A percentile compares a stretch with the other conserved stretches of the same genome.
Conservation (phyloP, 2,329 filamentous ascomycete species). For the Tolypocladium sp. region DNA sequence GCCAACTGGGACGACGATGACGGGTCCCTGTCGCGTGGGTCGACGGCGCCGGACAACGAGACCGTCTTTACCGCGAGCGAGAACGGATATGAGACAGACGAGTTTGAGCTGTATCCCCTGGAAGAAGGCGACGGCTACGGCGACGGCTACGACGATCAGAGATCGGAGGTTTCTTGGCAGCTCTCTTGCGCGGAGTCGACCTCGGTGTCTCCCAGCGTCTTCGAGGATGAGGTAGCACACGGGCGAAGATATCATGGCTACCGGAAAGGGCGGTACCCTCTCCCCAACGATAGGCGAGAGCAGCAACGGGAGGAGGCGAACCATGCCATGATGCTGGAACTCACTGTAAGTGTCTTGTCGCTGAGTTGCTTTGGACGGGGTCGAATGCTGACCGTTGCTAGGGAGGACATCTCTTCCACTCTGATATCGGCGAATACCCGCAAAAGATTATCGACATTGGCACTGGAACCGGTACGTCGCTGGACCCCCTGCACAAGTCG, state of each 20-base stretch:
- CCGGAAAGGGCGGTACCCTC: conserved; percentile 32
- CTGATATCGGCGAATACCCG: conserved; percentile 28
- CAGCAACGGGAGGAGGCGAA: conserved; percentile 35
- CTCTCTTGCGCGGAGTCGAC: conserved; percentile 18
- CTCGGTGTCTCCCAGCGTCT: conserved; percentile 22
- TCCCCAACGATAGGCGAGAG: conserved; percentile 37
- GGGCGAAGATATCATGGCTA: conserved; percentile 34
- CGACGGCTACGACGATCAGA: conserved; percentile 2
- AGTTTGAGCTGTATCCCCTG: conserved; percentile 16
- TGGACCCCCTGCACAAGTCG: background rate
- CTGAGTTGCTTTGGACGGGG: background rate
- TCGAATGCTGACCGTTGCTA: conserved; percentile 6
- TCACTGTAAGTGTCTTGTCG: conserved; percentile 19
- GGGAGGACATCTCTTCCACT: conserved; percentile 28
- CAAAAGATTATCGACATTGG: conserved; percentile 38
- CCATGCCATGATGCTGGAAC: conserved; percentile 35
- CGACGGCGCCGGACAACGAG: conserved; percentile 14
- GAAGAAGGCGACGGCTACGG: conserved; percentile 12
- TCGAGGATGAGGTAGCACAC: conserved; percentile 21
- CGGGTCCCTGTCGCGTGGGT: conserved; percentile 19
- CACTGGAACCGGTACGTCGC: conserved; percentile 34
- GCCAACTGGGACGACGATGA: conserved; percentile 10
- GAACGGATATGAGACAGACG: conserved; percentile 14
- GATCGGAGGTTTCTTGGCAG: conserved; percentile 17
- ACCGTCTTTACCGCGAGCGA: conserved; percentile 13